A percentile compares a stretch with the other conserved stretches of the same genome.
Conservation (phyloP, 2,329 filamentous ascomycete genomes). For the Cercospora zeina region DNA sequence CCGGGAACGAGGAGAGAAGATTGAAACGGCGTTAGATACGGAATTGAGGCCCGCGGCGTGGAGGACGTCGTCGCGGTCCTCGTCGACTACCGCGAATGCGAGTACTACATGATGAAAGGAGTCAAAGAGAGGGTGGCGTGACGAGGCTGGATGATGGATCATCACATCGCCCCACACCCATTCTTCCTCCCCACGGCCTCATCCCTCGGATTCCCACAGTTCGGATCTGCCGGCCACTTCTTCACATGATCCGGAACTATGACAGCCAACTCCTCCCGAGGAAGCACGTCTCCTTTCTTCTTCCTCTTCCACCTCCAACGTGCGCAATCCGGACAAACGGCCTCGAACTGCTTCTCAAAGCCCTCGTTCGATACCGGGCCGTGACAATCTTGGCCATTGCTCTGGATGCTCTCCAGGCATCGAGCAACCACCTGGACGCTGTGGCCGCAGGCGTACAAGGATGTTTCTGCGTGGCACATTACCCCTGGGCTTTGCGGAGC, state of each 20-base stretch:
- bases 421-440: background rate
- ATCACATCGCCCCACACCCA: conserved; percentile 13
- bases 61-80: conserved; percentile 15
- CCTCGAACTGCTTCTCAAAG: conserved; percentile 3
- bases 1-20: conserved; percentile 22
- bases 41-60: conserved; percentile 28
- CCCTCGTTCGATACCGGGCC: conserved; percentile 6
- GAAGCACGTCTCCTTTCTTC: background rate
- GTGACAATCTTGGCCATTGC: background rate
- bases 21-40: conserved; percentile 28
- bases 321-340: conserved; percentile 10
- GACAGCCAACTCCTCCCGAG: conserved; percentile 5
- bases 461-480: conserved; percentile 21
- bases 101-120: background rate
- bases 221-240: conserved; percentile 16
- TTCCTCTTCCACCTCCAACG: conserved; percentile 2
- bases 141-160: background rate
- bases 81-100: background rate
- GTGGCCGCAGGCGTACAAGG: conserved; percentile 18
- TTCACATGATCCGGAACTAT: conserved; percentile 6
- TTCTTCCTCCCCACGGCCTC: background rate
- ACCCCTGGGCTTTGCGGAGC: background rate
- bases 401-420: conserved; percentile 7
- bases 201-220: conserved; percentile 21
- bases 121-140: background rate